Evolutionary conservation across 306 rosid species (phyloP).

Genomic region (Lathyrus tuberosus): DNA sequence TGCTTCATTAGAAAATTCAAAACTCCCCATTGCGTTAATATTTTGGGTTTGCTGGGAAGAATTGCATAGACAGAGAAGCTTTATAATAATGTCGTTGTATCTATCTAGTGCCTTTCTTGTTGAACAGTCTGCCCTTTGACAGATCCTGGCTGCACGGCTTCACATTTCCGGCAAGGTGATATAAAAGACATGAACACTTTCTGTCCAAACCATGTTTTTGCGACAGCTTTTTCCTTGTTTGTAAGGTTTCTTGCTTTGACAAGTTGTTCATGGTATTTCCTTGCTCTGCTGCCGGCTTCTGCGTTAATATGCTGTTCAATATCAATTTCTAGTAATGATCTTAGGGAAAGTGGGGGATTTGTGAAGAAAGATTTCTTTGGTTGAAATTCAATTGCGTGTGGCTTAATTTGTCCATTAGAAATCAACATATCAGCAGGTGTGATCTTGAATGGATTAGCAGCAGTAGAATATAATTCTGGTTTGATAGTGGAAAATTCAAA

Average conservation of each 20-base stretch:
- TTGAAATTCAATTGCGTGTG: slow-evolving; percentile 41
- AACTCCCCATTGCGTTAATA: not conserved
- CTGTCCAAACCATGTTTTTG: slow-evolving; percentile 42
- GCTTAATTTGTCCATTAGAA: slow-evolving; percentile 48
- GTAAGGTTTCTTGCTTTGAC: slow-evolving; percentile 33
- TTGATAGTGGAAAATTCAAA: slow-evolving; percentile 19
- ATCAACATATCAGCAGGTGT: slow-evolving; percentile 50
- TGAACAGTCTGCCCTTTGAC: slow-evolving; percentile 30
- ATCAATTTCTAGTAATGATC: slow-evolving; percentile 39
- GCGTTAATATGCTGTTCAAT: slow-evolving; percentile 23
- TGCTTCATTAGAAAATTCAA: slow-evolving; percentile 10
- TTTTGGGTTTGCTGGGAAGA: not conserved
- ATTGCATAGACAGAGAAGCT: not conserved
- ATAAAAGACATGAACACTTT: slow-evolving; percentile 51
- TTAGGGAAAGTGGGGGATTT: slow-evolving; percentile 29
- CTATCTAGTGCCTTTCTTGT: slow-evolving; percentile 34
- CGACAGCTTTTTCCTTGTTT: slow-evolving; percentile 27
- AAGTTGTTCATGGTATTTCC: slow-evolving; percentile 34
- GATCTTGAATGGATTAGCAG: slow-evolving; percentile 39
- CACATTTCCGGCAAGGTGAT: slow-evolving; percentile 62
- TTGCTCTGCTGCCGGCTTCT: not conserved
- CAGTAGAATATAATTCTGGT: slow-evolving; percentile 7
- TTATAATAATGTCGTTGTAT: slow-evolving; percentile 20
- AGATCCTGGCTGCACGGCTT: slow-evolving; percentile 44
- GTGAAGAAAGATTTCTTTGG: slow-evolving; percentile 24